phyloP scores from a whole-genome alignment of 2,329 filamentous ascomycete species.

The Alternaria sp. region DNA sequence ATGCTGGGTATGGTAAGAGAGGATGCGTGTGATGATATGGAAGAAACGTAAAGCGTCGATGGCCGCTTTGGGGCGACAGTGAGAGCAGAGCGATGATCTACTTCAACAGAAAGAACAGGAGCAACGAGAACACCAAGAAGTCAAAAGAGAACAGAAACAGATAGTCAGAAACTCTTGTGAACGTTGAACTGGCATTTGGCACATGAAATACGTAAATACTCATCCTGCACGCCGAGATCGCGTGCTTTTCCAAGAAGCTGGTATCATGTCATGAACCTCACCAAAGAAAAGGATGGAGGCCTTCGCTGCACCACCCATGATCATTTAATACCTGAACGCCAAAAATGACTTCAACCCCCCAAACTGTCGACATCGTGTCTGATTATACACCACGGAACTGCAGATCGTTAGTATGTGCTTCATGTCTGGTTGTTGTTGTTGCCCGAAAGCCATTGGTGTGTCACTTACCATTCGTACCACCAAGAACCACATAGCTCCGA shows the following conservation, averaged over 20 bases:
- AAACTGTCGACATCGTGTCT: not conserved
- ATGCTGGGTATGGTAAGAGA: not conserved
- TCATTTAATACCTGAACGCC: slow-evolving; percentile 17
- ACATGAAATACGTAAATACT: slow-evolving; percentile 15
- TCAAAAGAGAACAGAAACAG: not conserved
- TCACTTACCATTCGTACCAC: slow-evolving; percentile 60
- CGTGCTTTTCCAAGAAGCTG: slow-evolving; percentile 19
- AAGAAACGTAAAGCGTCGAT: not conserved
- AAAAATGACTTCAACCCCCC: not conserved
- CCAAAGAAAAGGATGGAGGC: slow-evolving; percentile 1
- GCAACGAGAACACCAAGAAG: not conserved
- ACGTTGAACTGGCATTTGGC: slow-evolving; percentile 2
- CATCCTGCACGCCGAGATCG: slow-evolving; percentile 12
- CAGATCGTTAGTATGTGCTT: slow-evolving; percentile 35
- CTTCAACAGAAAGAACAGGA: not conserved
- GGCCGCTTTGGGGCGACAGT: not conserved
- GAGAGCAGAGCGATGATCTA: not conserved
- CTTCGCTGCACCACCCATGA: slow-evolving; percentile 12
- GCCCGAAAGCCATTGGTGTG: not conserved
- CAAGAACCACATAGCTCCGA: slow-evolving; percentile 91
- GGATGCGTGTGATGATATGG: not conserved
- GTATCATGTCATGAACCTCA: slow-evolving; percentile 30
- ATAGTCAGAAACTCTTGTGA: not conserved
- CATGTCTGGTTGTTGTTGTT: not conserved
- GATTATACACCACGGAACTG: slow-evolving; percentile 62